Base-by-base conservation (phyloP, 2,329 filamentous ascomycete species). In the Dothistroma pini region DNA sequence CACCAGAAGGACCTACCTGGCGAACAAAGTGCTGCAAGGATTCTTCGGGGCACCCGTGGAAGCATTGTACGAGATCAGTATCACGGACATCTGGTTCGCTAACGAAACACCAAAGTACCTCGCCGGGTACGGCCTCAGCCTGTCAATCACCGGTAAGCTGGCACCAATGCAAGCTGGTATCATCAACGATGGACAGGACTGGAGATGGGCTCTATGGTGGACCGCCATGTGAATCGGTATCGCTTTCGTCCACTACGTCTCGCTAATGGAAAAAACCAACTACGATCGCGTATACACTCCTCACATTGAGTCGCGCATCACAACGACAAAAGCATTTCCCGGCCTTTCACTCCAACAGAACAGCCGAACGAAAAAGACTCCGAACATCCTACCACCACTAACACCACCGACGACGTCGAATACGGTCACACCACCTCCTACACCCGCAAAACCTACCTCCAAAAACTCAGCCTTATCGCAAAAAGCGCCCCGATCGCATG, bases 191-290 rank as follows among this genome's bases (percentile, higher is more conserved):
- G 75, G 75, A 1, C 74, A 76, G 59, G 80, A 80, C 3, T 83
- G 79, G 80, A 63, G 76, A 60, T 83, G 81, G 79, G 76, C 78
- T 14, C 75, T 81, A 10, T 71, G 72, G 80, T 84, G 81, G 75
- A 80, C 79, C 22, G 80, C 83, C 2, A 85, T 86, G 22, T 78
- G 86, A 64, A 71, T 75, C 2, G 82, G 74, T 1, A 71, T 80
- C 2, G 76, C 73, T 5, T 79, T 82, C 44, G 66, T 86, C n/a
- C 78, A 84, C 62, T 73, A 83, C 2, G 85, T 85, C 72, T 81
- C 86, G 66, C 79, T 82, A 68, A 81, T 85, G 77, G 84, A 86
- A 69, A 84, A 86, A 69, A 85, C 84, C 2, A 86, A 83, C 66
- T 85, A 81, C 58, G 68, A 70, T 49, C 66, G 69, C 25, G 41